Evolutionary conservation across 2,329 filamentous ascomycete genomes (phyloP), one percentile per base, ranked within the genome.

Genomic region (Rhynchosporium secalis): DNA sequence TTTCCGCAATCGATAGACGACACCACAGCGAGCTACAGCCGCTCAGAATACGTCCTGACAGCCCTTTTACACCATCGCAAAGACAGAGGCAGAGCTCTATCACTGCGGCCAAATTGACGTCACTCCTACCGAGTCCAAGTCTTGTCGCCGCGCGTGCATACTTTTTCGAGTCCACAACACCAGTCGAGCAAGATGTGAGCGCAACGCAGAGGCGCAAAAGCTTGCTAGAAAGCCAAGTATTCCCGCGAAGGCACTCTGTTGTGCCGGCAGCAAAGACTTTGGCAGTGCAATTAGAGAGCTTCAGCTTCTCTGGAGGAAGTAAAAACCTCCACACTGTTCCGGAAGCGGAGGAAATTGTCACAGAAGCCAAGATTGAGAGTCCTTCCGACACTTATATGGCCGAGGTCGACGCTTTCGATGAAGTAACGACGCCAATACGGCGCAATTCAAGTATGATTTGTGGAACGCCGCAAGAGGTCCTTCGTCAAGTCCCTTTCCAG

Each of bases 81-180:
- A 62, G 56, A 48, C 46, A 36, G n/a, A 56, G 9, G 40, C 60
- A 62, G 28, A 28, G 33, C 7, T 47, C 31, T 54, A 54, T 55
- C 4, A 41, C 52, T 9, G 43, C 56, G 7, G 26, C 36, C n/a
- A 56, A 52, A 36, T 58, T 41, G 20, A 61, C 58, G 49, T 13
- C 55, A 20, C 29, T 62, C 33, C 52, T 71, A 10, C 67, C 68
- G 12, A 71, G 68, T 57, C 70, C 71, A 38, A 71, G 62, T 49
- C 58, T 71, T 5, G 58, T 69, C 9, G 68, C 68, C 61, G 71
- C 70, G 54, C 70, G 61, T 56, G 65, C 70, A 6, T 72, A 67
- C 57, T 68, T 62, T 56, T 56, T 67, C 10, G 63, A 70, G 46
- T 56, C 59, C 12, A 47, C 65, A 60, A 56, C 58, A 58, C 61